Conservation (phyloP, 768 basidiomycete genomes). For the Suillus weaverae region DNA sequence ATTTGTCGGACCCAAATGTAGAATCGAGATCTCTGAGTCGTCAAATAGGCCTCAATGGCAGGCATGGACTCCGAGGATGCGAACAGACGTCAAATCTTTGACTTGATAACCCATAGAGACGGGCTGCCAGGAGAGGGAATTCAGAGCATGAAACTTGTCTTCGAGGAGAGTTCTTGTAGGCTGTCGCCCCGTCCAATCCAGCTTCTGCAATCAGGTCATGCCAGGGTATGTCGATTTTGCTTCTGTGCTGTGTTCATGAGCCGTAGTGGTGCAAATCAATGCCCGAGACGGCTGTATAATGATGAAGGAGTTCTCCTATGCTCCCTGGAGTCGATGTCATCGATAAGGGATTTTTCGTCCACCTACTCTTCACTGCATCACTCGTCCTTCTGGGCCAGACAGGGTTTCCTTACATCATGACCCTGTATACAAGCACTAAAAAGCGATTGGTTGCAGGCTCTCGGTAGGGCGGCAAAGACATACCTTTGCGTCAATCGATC, state of each 20-base stretch:
- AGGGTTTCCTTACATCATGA: background rate
- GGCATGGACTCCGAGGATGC: conserved; percentile 69
- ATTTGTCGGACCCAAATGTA: conserved; percentile 72
- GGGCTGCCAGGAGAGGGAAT: conserved; percentile 30
- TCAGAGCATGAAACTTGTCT: conserved; percentile 59
- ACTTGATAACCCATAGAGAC: conserved; percentile 35
- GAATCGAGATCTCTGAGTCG: conserved; percentile 41
- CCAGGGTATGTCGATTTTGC: too few relatives aligned
- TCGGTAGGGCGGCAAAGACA: background rate
- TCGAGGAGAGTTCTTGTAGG: conserved; percentile 64
- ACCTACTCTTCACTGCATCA: background rate
- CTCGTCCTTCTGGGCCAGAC: background rate
- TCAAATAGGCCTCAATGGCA: conserved; percentile 46
- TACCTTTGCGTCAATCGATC: background rate
- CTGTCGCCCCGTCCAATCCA: too few relatives aligned
- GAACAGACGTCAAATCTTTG: conserved; percentile 71
- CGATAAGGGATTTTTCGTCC: background rate
- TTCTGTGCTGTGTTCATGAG: too few relatives aligned
- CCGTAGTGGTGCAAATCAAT: background rate
- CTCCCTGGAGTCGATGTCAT: background rate
- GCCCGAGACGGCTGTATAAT: background rate
- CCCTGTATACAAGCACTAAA: background rate
- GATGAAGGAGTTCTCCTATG: too few relatives aligned
- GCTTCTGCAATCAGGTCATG: too few relatives aligned
- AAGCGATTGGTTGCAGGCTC: background rate